phyloP scores from a whole-genome alignment of 23 red algal genomes.

The Agarophyton chilense region DNA sequence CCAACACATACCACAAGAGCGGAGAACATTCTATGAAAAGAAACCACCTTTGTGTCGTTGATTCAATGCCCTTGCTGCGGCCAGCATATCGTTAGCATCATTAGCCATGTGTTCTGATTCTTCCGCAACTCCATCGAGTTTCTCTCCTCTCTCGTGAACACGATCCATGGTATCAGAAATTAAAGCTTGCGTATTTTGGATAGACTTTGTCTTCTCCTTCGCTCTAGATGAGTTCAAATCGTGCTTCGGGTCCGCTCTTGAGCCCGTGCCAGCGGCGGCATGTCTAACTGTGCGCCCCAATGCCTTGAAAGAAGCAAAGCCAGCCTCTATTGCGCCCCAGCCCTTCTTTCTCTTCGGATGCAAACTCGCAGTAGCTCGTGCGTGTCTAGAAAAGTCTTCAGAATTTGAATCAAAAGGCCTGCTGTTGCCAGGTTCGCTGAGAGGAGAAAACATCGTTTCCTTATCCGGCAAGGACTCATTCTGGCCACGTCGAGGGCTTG shows the following conservation, averaged over 20 bases:
- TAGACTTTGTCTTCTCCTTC: neutral
- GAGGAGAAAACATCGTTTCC: neutral
- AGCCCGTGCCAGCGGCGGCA: neutral
- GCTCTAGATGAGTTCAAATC: neutral
- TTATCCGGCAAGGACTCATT: neutral
- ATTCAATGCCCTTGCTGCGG: conserved; percentile 35
- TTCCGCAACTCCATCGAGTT: conserved; percentile 26
- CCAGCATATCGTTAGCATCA: conserved; percentile 57
- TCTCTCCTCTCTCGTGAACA: conserved; percentile 35
- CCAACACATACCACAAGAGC: neutral
- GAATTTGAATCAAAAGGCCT: neutral
- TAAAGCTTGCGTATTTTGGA: neutral
- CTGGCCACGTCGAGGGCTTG: neutral
- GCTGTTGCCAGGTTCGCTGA: neutral
- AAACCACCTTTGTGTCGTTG: conserved; percentile 44
- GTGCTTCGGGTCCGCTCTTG: neutral
- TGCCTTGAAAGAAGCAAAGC: conserved; percentile 47
- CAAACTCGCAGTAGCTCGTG: neutral
- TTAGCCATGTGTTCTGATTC: conserved; percentile 51
- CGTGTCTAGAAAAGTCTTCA: neutral
- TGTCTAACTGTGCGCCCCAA: conserved; percentile 35
- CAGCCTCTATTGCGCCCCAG: conserved; percentile 50
- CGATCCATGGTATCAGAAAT: neutral
- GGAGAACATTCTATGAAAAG: conserved; percentile 10
- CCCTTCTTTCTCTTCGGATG: conserved; percentile 51